Evolutionary conservation across 1,284 basidiomycete species (phyloP), one percentile per base, ranked within the genome.

Genomic region (Anthracocystis walkeri): DNA sequence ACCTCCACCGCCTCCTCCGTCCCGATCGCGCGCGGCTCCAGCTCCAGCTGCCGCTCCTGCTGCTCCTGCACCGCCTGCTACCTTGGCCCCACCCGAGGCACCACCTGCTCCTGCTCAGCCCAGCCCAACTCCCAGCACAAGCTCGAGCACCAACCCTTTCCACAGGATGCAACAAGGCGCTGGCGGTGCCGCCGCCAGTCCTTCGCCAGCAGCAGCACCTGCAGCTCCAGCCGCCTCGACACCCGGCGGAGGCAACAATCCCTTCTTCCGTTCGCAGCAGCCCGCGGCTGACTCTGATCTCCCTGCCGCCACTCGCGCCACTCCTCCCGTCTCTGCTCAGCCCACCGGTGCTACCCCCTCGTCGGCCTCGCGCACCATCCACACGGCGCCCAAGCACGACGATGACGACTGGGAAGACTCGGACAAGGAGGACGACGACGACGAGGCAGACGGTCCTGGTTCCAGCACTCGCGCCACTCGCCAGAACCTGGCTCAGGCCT

Each of bases 321-420:
- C 77, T 2, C 74, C 75, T 7, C 77, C 77, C 3, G 65, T 74
- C 21, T 67, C 77, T 21, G 69, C 77, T 11, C 79, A 77, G 49
- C 67, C 70, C 4, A 69, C 79, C 21, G 66, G 68, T 14, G 35
- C 68, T 8, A 49, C 70, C 1, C 42, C 70, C 1, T 33, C 59
- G 4, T 46, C 77, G 18, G 27, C 66, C 18, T 71, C 76, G 20
- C 75, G 73, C 38, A 40, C 61, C 14, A 55, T 82, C 27, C 63
- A 79, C 44, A 66, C 78, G 10, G 75, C 80, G 20, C 80, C 80
- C 12, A 74, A 79, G 55, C 72, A 82, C 49, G 75, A 82, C 31
- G 84, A 84, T 44, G 82, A 85, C 41, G 81, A 82, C 67, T 82
- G 80, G 79, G 82, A 76, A 18, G 82, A 83, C 0, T 80, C 75